These are phyloP conservation scores for Rhizopus stolonifer DNA, from an alignment of 371 early-diverging fungal species.

Conservation along the genomic window DNA sequence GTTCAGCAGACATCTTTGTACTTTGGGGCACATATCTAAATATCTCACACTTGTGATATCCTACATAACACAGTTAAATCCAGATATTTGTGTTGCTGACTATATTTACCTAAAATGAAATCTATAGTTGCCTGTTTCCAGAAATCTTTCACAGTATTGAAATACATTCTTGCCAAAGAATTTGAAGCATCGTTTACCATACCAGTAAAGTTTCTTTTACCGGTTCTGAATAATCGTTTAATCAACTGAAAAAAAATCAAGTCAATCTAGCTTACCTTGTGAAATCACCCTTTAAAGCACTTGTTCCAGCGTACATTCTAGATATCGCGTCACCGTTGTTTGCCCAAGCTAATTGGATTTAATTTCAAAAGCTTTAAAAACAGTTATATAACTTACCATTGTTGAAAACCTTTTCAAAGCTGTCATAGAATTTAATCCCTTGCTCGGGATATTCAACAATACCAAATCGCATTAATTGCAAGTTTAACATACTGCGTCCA, in stretches of 20 bases:
- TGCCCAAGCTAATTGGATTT: constrained; percentile 50
- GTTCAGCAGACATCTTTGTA: constrained; percentile 51
- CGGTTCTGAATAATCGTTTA: constrained; percentile 39
- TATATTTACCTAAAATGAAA: constrained; percentile 36
- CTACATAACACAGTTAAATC: constrained; percentile 5
- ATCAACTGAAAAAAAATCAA: not conserved
- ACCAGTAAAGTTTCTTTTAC: constrained; percentile 67
- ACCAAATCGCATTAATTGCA: constrained; percentile 69
- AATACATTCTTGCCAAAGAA: constrained; percentile 69
- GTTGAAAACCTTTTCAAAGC: constrained; percentile 63
- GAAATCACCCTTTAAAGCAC: constrained; percentile 72
- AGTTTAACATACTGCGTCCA: constrained; percentile 67
- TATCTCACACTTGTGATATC: constrained; percentile 49
- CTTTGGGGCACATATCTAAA: constrained; percentile 48
- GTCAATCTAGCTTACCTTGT: constrained; percentile 43
- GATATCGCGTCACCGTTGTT: constrained; percentile 69
- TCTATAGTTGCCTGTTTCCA: constrained; percentile 57
- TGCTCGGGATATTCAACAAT: constrained; percentile 63
- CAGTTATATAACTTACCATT: constrained; percentile 29
- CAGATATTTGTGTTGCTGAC: not conserved
- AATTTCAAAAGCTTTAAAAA: not conserved
- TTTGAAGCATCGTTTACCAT: constrained; percentile 77
- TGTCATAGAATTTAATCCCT: constrained; percentile 58
- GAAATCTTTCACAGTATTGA: constrained; percentile 70
- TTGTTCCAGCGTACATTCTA: constrained; percentile 68